Base-by-base conservation (phyloP, 306 rosid species). In the Rosa persica region DNA sequence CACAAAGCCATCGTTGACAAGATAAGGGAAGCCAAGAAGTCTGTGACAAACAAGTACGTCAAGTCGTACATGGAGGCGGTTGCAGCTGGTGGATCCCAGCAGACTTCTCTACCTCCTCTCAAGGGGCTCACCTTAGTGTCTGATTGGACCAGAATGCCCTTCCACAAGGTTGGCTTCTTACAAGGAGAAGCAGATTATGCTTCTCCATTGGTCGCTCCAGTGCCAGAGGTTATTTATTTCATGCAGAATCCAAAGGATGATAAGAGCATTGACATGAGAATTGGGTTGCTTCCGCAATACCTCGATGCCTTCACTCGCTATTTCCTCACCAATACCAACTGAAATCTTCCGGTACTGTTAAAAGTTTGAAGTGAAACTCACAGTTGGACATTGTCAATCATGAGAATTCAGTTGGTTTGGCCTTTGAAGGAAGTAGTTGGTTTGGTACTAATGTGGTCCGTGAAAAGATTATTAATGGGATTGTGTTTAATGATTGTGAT, bases 131-230 rank as follows among this genome's bases (percentile, higher is more conserved):
- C 97, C 16, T 16, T 92, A 44, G 83, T 92, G 54, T 89, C 96
- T 36, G 97, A 92, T 78, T 92, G 96, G 97, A 90, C 97, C 2
- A 80, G 92, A 67, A 93, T 90, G 87, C 91, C 96, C 39, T 93
- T 93, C 74, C 90, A 93, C 78, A 85, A 82, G 66, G 64, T 90
- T 13, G 72, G 82, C 6, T 89, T 89, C 89, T 82, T 93, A 12
- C 69, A 67, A 72, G 87, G 74, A 49, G 80, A 80, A 76, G 88
- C 93, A 19, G 75, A 87, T 36, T 86, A 83, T 83, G 91, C 86
- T 22, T 85, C 87, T 64, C 96, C 93, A n/a, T 49, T 92, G 47
- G 79, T 81, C 15, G 46, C 97, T 44, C 96, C 93, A 1, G 46
- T 92, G 47, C 89, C 89, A 1, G 90, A 89, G 62, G 92, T 83